These are phyloP conservation scores for Castanea mollissima DNA, from an alignment of 306 rosid species.

Conservation along the genomic window DNA sequence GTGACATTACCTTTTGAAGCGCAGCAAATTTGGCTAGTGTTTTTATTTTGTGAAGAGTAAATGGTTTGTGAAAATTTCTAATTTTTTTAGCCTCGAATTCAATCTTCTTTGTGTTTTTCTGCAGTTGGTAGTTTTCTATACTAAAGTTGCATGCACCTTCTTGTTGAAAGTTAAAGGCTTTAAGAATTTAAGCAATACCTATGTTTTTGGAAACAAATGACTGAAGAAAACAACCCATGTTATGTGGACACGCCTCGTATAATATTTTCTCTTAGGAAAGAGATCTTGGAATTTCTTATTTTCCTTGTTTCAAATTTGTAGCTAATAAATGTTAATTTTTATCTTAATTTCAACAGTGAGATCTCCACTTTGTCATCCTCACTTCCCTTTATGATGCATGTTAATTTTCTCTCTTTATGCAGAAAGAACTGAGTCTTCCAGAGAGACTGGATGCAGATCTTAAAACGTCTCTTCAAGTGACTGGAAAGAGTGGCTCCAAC, in stretches of 20 bases:
- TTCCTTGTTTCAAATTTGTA: background rate
- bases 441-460: slow-evolving; percentile 26
- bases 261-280: background rate
- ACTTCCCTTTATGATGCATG: background rate
- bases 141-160: background rate
- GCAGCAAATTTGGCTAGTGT: background rate
- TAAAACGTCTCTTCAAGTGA: slow-evolving; percentile 33
- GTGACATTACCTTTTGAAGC: background rate
- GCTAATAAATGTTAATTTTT: background rate
- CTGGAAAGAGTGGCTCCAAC: slow-evolving; percentile 23
- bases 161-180: background rate
- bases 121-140: background rate
- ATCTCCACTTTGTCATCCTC: background rate
- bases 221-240: background rate
- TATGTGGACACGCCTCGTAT: background rate
- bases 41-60: no score
- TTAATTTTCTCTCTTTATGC: slow-evolving; percentile 34
- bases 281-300: background rate
- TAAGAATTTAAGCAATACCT: background rate
- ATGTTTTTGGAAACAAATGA: background rate
- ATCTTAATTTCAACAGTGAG: background rate
- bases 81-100: no score
- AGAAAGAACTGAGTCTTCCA: slow-evolving; percentile 43
- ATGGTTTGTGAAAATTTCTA: no score
- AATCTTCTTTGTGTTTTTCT: background rate